These are phyloP conservation scores for Yarrowia sp. DNA, from an alignment of 805 yeast genomes.

Conservation along the genomic window DNA sequence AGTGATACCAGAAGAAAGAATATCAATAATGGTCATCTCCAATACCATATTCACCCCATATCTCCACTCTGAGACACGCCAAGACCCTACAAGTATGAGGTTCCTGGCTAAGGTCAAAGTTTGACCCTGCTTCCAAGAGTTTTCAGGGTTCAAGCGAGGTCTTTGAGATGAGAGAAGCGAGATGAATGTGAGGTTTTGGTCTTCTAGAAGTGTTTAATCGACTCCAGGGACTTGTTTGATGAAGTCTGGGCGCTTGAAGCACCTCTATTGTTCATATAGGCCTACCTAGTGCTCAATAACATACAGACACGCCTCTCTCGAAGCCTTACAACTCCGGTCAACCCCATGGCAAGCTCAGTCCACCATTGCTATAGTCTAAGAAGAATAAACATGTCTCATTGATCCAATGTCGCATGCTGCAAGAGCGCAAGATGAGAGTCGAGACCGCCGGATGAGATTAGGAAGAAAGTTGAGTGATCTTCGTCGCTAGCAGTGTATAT, in stretches of 20 bases:
- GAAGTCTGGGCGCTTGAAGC: too few species aligned
- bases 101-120: slow-evolving; percentile 24
- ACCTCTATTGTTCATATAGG: too few species aligned
- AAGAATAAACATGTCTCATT: slow-evolving; percentile 1
- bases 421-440: neutral
- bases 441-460: too few species aligned
- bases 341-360: neutral
- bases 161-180: neutral
- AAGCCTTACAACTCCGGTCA: too few species aligned
- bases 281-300: too few species aligned
- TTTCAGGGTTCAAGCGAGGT: neutral
- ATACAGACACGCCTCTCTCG: too few species aligned
- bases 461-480: neutral
- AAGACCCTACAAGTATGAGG: neutral
- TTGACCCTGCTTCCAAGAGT: slow-evolving; percentile 13
- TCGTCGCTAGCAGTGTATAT: neutral
- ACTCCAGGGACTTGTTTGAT: too few species aligned
- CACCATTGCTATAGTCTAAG: neutral
- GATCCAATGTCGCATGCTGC: slow-evolving; percentile 9
- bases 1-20: too few species aligned
- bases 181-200: too few species aligned
- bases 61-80: neutral
- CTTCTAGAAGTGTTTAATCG: too few species aligned
- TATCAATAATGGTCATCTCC: too few species aligned
- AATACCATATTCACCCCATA: too few species aligned